Percentiles rank a stretch among this genome's conserved stretches.
Conservation (phyloP, 495 filamentous ascomycete genomes). For the Trichoderma gamsii region DNA sequence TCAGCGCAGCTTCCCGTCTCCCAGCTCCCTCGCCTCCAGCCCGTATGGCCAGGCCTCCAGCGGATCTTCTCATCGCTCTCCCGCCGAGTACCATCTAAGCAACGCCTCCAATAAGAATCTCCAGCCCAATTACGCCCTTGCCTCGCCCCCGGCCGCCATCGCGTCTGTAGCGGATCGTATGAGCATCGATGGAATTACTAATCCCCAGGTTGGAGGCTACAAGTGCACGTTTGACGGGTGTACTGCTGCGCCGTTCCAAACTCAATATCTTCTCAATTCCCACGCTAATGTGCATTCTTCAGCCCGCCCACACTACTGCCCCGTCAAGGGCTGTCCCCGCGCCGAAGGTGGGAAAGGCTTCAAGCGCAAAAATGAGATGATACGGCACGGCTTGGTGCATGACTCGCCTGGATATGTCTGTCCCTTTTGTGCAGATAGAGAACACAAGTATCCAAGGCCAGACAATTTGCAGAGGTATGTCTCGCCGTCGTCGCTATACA, state of each 20-base stretch:
- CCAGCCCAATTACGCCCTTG: conserved; percentile 13
- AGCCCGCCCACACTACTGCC: conserved; percentile 85
- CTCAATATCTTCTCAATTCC: conserved; percentile 76
- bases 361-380: conserved; percentile 99
- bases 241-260: conserved; percentile 82
- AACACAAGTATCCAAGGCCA: conserved; percentile 93
- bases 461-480: conserved; percentile 93
- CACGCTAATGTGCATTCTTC: conserved; percentile 96
- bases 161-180: conserved; percentile 29
- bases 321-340: conserved; percentile 70
- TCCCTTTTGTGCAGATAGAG: conserved; percentile 90
- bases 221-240: conserved; percentile 63
- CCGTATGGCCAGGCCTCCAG: conserved; percentile 25
- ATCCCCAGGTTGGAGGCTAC: conserved; percentile 32
- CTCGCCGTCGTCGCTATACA: neutral
- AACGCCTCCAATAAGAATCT: conserved; percentile 18
- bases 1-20: conserved; percentile 28
- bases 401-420: conserved; percentile 95
- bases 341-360: conserved; percentile 86
- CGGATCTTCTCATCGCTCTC: conserved; percentile 20
- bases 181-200: conserved; percentile 33
- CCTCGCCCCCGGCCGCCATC: conserved; percentile 21
- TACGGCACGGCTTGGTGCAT: conserved; percentile 91
- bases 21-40: conserved; percentile 25
- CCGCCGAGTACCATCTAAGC: conserved; percentile 26